Conservation (phyloP, 768 basidiomycete species). For the Infundibulicybe gibba region DNA sequence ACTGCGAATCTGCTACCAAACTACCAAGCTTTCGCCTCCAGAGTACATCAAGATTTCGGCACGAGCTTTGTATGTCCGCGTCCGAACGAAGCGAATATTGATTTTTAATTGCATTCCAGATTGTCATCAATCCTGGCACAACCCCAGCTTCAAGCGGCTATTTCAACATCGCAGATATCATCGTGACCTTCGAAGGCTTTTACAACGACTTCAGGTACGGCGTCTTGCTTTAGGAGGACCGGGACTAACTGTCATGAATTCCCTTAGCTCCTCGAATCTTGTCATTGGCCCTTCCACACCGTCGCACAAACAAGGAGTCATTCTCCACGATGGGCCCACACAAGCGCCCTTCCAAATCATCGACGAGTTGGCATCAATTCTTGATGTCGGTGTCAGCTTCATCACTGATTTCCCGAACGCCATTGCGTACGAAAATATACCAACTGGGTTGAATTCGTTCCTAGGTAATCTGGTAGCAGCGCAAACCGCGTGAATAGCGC, state of each 20-base stretch:
- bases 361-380: slow-evolving; percentile 12
- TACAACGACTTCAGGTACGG: slow-evolving; percentile 24
- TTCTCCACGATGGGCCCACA: slow-evolving; percentile 26
- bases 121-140: slow-evolving; percentile 24
- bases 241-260: not conserved
- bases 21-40: slow-evolving; percentile 18
- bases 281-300: slow-evolving; percentile 13
- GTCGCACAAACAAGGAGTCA: slow-evolving; percentile 21
- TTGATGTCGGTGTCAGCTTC: slow-evolving; percentile 22
- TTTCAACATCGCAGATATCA: slow-evolving; percentile 22
- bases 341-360: slow-evolving; percentile 17
- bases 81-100: not conserved
- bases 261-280: slow-evolving; percentile 17
- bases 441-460: slow-evolving; percentile 3
- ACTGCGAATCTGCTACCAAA: slow-evolving; percentile 9
- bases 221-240: not conserved
- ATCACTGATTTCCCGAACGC: slow-evolving; percentile 20
- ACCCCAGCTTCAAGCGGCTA: slow-evolving; percentile 12
- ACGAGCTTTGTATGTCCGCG: slow-evolving; percentile 9
- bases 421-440: slow-evolving; percentile 7
- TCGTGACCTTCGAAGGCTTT: slow-evolving; percentile 24
- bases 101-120: slow-evolving; percentile 9
- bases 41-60: slow-evolving; percentile 13
- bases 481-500: not conserved
- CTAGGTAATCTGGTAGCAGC: not conserved